A percentile compares a stretch with the other conserved stretches of the same genome.
phyloP scores from a whole-genome alignment of 2,329 filamentous ascomycete genomes.

The Cryphonectria radicalis region DNA sequence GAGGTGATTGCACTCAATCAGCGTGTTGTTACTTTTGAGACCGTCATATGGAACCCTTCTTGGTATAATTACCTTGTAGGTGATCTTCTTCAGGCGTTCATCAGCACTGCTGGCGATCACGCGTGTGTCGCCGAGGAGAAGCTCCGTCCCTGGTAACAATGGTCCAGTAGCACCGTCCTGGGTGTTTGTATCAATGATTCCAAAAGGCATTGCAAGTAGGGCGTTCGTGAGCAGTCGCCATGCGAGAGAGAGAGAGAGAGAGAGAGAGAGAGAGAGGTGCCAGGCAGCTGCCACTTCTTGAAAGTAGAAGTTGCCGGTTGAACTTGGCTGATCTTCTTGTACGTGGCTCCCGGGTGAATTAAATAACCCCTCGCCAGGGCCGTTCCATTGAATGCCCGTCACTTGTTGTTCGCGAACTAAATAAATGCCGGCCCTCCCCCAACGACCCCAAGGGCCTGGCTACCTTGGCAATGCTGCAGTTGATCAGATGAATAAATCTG shows the following conservation, averaged over 20 bases:
- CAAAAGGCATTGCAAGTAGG: constrained; percentile 33
- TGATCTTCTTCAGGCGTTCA: constrained; percentile 23
- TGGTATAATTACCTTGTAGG: constrained; percentile 19
- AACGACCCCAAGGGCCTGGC: neutral
- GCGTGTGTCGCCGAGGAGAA: constrained; percentile 32
- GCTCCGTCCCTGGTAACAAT: constrained; percentile 37
- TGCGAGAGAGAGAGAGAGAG: neutral
- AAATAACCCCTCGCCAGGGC: constrained; percentile 12
- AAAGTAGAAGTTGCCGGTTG: neutral
- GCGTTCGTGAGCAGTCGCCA: neutral
- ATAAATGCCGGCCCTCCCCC: neutral
- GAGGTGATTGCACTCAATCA: neutral
- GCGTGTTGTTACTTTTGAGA: no score
- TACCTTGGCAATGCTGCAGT: neutral
- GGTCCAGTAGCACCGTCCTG: constrained; percentile 17
- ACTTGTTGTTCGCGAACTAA: neutral
- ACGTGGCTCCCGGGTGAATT: constrained; percentile 13
- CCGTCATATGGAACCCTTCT: neutral
- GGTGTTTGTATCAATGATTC: constrained; percentile 35
- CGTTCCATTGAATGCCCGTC: neutral
- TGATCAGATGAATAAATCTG: neutral
- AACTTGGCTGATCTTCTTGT: neutral
- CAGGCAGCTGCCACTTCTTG: neutral
- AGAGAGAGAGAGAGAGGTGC: neutral
- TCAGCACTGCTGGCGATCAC: neutral